Percentiles rank a stretch among this genome's conserved stretches.
These are phyloP conservation scores for Globisporangium carolinianum DNA, from an alignment of 352 stramenopile genomes.

Conservation along the genomic window DNA sequence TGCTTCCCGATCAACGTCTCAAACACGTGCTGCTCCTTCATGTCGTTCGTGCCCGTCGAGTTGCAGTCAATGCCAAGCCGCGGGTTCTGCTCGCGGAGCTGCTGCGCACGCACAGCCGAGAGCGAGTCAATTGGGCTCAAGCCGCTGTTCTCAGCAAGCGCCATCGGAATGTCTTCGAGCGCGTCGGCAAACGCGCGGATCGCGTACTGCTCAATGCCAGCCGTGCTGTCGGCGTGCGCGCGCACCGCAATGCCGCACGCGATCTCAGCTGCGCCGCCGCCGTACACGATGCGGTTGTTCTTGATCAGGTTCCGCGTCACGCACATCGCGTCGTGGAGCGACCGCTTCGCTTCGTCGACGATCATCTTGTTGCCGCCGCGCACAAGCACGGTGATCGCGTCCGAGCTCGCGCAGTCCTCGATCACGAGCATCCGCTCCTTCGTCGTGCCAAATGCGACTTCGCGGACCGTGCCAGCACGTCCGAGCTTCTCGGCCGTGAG, in stretches of 20 bases:
- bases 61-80: conserved; percentile 97
- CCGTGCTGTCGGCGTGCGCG: conserved; percentile 79
- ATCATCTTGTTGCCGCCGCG: conserved; percentile 99
- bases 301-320: conserved; percentile 99
- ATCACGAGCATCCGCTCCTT: conserved; percentile 98
- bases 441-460: conserved; percentile 97
- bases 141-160: conserved; percentile 98
- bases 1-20: conserved; percentile 99
- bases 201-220: conserved; percentile 93
- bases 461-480: conserved; percentile 89
- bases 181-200: conserved; percentile 98
- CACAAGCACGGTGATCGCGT: conserved; percentile 98
- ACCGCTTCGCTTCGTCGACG: conserved; percentile 98
- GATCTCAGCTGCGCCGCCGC: conserved; percentile 96
- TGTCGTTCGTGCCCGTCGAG: conserved; percentile 91
- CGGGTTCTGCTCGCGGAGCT: conserved; percentile 93
- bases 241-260: conserved; percentile 95
- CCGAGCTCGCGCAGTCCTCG: conserved; percentile 97
- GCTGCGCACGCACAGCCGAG: conserved; percentile 93
- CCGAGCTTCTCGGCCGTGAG: conserved; percentile 96
- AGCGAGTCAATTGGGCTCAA: conserved; percentile 97
- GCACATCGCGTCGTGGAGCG: conserved; percentile 99
- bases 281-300: conserved; percentile 99
- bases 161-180: conserved; percentile 99
- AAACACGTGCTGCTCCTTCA: conserved; percentile 98